Evolutionary conservation across 208 protist species (phyloP), one percentile per base, ranked within the genome.

Genomic region (Leishmania amazonensis): DNA sequence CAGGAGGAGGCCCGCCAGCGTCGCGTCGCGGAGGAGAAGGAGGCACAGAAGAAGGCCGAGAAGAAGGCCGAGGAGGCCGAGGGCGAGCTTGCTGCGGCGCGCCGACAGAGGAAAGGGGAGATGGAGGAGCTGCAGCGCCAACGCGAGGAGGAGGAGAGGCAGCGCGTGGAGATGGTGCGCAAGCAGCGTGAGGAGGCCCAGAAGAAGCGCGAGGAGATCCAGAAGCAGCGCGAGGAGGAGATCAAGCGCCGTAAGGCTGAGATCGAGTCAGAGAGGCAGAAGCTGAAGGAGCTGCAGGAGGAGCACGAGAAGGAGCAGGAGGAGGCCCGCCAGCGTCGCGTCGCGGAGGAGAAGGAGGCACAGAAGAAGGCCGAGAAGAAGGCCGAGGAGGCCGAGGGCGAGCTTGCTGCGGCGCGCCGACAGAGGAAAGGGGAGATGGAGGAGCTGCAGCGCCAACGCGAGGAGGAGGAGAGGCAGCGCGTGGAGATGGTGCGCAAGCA

Each of bases 221-320:
- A 85, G 62, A 83, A 81, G 81, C 70, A 87, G 80, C 79, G 81
- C 53, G 83, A 85, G 58, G 83, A 89, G 79, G 83, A 89, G 78
- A 83, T 86, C 67, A 89, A 89, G 86, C 83, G 83, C 75, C 81
- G 78, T 40, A 83, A 87, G 65, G 80, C 81, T 24, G 78, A 64
- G 38, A 11, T 81, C 31, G 85, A 88, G 58, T 75, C 64, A 7
- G 85, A 88, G 75, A 82, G 77, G 81, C 60, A 84, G 82, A 74
- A 75, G 58, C 76, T 85, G 60, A 86, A 87, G 81, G 81, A 90
- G 80, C 67, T 84, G 47, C 77, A 87, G 82, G 81, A 90, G 75
- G 75, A 85, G 62, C 77, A 79, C 40, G 85, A 87, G 76, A 84
- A 87, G 84, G 81, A 85, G 72, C 73, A 80, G 68, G 83, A 86